Evolutionary conservation across 305 asterid genomes (phyloP), one percentile per base, ranked within the genome.

Genomic region (Ruellia speciosa): DNA sequence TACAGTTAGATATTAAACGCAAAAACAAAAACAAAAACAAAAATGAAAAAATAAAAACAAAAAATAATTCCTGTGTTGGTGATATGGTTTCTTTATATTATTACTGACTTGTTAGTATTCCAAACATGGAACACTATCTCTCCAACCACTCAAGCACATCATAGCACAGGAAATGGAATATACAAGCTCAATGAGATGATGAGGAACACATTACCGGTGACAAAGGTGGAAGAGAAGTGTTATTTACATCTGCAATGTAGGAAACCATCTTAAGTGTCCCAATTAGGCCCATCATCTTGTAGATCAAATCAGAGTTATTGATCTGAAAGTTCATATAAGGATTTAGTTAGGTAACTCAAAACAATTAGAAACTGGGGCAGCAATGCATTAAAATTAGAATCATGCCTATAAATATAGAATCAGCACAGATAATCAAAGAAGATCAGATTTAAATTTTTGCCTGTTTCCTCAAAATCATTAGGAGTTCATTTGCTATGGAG

Each of bases 221-320:
- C 47, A 83, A 70, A 19, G 79, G 66, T 43, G 80, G 78, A 71
- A 66, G 71, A 49, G 79, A 70, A 47, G 47, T 58, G 59, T 62
- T 77, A 58, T 78, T 75, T 65, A 75, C 69, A 71, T 79, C 89
- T 56, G 90, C 95, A 59, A 88, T 82, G 71, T 70, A 72, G 63
- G 87, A 79, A 63, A 88, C 81, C 63, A 88, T 69, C 88, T 88
- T 88, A 65, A 88, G 71, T 43, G 81, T 71, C 68, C 96, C 96
- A 65, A 88, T 85, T 55, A 88, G 70, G 74, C 96, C 96, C 95
- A 88, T 88, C 78, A 76, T 80, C 86, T 85, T 88, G 77, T 85
- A 88, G 71, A 69, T 63, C 60, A 83, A 69, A 65, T 88, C 95
- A 51, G 93, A 78, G 84, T 81, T 80, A 72, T 72, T 83, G 54